Conservation (phyloP, 140 eudicot genomes). For the Erigeron philadelphicus region DNA sequence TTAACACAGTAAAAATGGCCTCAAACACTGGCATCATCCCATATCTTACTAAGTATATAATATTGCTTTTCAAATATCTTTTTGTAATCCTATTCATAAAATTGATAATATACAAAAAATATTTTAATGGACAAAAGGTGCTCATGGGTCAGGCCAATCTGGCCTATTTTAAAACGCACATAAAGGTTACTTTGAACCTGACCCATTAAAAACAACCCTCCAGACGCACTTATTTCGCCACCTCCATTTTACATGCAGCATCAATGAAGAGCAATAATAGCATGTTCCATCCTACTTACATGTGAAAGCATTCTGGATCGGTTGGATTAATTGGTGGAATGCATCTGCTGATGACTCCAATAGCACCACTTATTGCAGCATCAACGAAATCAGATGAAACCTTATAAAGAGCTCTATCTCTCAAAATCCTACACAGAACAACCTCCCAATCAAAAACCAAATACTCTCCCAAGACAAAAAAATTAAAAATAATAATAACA, state of each 20-base stretch:
- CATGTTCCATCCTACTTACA: constrained; percentile 48
- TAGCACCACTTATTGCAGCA: constrained; percentile 96
- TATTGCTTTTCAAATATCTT: too few relatives aligned
- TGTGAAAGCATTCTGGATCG: constrained; percentile 99
- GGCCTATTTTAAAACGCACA: too few relatives aligned
- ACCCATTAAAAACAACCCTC: neutral
- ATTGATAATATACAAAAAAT: too few relatives aligned
- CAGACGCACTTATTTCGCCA: neutral
- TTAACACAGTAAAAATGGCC: too few relatives aligned
- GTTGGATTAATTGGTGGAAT: constrained; percentile 99
- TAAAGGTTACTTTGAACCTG: too few relatives aligned
- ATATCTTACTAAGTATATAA: too few relatives aligned
- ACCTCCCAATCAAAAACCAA: constrained; percentile 17
- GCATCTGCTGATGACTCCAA: constrained; percentile 96
- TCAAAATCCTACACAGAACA: constrained; percentile 61
- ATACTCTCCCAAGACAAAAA: neutral
- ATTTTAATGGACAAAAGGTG: too few relatives aligned
- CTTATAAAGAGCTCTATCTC: constrained; percentile 92
- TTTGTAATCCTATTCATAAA: too few relatives aligned
- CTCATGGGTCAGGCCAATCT: too few relatives aligned
- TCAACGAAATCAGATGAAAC: constrained; percentile 97
- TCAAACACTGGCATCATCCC: too few relatives aligned
- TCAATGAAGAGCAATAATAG: neutral
- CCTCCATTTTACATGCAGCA: constrained; percentile 7
- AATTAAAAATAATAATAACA: neutral